Base-by-base conservation (phyloP, 805 yeast species). In the Candida sphagnicola region DNA sequence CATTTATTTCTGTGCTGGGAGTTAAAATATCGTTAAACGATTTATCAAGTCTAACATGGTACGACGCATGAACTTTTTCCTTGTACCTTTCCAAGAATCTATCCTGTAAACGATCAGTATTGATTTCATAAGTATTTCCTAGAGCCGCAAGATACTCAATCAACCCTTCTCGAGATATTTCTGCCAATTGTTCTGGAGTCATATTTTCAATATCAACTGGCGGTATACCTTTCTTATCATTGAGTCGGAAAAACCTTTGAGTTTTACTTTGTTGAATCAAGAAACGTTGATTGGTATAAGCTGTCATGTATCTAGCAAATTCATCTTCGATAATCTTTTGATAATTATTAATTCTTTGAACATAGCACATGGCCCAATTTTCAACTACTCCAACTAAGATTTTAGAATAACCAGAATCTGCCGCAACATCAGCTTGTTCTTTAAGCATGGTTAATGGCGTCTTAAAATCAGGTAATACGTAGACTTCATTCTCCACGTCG, bases 391-490 rank as follows among this genome's bases (percentile, higher is more conserved):
- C 93, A 10, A 81, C 80, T 24, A 88, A 67, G 18, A 88, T 84
- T 45, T 81, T 75, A 5, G 89, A 87, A 58, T 85, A 89, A 3
- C 87, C 86, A 3, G 91, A 79, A 23, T 83, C 90, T 0, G 89
- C 85, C 0, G 95, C 93, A 5, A 85, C 90, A 44, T 85, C 95
- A 12, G 87, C 82, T 57, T 89, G 95, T 54, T 88, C 95, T n/a
- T 82, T 80, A 41, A 88, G 77, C 82, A 88, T 83, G 44, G 85
- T 78, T 56, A 85, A 80, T 19, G 89, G 81, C 4, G 84, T 81
- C 43, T 80, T 82, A 38, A 88, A 84, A 39, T 88, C 93, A 39
- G 87, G 87, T 39, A 88, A 63, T 18, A 82, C 87, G 36, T 70
- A 70, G 2, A 66, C 70, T 12, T 75, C 66, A 11, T 78, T 76